Evolutionary conservation across 495 filamentous ascomycete genomes (phyloP).

Genomic region (Xylaria telfairii): DNA sequence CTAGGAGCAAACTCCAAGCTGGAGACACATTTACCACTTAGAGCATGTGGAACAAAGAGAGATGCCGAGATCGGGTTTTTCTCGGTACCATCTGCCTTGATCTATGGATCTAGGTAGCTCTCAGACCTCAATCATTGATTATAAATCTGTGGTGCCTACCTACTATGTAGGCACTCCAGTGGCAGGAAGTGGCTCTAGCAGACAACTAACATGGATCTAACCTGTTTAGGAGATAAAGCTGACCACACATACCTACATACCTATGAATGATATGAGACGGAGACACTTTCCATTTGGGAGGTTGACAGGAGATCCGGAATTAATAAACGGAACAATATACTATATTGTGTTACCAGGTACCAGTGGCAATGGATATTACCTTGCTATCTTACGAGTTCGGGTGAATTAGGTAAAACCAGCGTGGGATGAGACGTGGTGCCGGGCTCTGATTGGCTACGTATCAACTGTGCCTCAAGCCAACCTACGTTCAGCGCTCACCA

Average conservation of each 20-base stretch:
- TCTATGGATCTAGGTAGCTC: neutral
- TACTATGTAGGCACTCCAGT: neutral
- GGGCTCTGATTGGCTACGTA: neutral
- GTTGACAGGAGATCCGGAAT: neutral
- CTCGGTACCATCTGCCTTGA: neutral
- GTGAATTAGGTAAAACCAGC: constrained; percentile 8
- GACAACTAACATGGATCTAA: neutral
- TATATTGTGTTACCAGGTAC: neutral
- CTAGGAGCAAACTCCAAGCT: neutral
- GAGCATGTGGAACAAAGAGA: neutral
- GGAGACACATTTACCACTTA: neutral
- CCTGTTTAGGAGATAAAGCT: neutral
- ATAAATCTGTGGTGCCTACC: neutral
- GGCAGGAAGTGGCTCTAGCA: too few relatives aligned
- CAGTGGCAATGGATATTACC: neutral
- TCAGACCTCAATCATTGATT: constrained; percentile 13
- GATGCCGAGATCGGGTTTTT: constrained; percentile 12
- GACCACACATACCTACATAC: neutral
- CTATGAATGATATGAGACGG: neutral
- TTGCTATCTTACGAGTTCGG: constrained; percentile 3
- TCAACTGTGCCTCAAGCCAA: neutral
- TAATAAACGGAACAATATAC: neutral
- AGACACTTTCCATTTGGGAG: neutral
- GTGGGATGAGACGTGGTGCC: neutral
- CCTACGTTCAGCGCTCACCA: neutral